Conservation (phyloP, 192 early-diverging fungal species). For the Dispira simplex region DNA sequence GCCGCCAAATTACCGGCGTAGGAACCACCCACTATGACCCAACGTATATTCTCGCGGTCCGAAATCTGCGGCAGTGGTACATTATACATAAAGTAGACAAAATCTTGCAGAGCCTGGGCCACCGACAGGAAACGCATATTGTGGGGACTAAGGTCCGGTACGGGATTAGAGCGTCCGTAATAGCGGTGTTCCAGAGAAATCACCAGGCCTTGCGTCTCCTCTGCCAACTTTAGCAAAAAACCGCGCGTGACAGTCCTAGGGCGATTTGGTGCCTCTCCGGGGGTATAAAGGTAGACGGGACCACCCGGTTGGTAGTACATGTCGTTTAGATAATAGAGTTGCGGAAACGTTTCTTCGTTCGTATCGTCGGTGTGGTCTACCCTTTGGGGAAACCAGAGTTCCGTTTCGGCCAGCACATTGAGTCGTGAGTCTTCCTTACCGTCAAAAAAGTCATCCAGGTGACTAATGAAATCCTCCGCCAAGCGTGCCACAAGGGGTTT, state of each 20-base stretch:
- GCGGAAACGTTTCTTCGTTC: conserved; percentile 21
- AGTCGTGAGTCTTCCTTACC: neutral
- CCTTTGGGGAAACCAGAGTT: conserved; percentile 25
- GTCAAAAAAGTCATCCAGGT: neutral
- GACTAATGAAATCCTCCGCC: neutral
- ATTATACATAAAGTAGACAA: conserved; percentile 29
- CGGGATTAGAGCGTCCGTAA: conserved; percentile 42
- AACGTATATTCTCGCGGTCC: conserved; percentile 21
- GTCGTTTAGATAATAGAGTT: conserved; percentile 24
- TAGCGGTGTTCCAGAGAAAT: conserved; percentile 50
- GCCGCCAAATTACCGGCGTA: conserved; percentile 64
- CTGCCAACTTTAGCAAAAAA: conserved; percentile 27
- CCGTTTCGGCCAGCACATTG: conserved; percentile 6
- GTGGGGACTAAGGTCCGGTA: conserved; percentile 25
- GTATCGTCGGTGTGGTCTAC: conserved; percentile 23
- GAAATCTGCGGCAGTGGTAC: conserved; percentile 7
- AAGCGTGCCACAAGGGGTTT: neutral
- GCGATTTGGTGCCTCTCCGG: conserved; percentile 17
- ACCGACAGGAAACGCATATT: conserved; percentile 28
- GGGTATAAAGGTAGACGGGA: conserved; percentile 22
- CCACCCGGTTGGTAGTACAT: conserved; percentile 22
- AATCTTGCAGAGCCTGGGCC: conserved; percentile 29
- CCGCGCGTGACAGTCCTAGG: conserved; percentile 13
- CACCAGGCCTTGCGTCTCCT: conserved; percentile 37
- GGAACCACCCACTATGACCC: conserved; percentile 61